These are phyloP conservation scores for Podila verticillata DNA, from an alignment of 192 early-diverging fungal species.

Conservation along the genomic window DNA sequence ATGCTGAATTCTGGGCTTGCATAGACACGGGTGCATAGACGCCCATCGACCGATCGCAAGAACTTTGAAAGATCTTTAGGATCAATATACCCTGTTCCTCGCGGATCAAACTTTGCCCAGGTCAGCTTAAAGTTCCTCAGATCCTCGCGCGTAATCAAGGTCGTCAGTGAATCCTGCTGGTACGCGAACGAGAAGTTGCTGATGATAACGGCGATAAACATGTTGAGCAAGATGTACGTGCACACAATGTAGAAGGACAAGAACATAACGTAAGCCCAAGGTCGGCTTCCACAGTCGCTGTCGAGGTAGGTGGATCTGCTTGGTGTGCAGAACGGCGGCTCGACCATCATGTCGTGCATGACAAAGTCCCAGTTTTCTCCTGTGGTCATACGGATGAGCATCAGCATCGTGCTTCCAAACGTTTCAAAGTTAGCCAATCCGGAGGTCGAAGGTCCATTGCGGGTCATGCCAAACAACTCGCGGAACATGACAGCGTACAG, in stretches of 20 bases:
- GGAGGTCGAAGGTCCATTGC: conserved; percentile 56
- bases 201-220: conserved; percentile 68
- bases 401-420: conserved; percentile 59
- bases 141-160: conserved; percentile 65
- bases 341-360: conserved; percentile 68
- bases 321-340: conserved; percentile 58
- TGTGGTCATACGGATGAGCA: conserved; percentile 63
- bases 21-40: conserved; percentile 20
- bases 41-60: conserved; percentile 50
- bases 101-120: conserved; percentile 60
- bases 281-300: conserved; percentile 61
- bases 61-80: conserved; percentile 57
- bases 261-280: conserved; percentile 66
- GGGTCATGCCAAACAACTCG: conserved; percentile 68
- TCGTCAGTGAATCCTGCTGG: conserved; percentile 63
- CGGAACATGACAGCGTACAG: conserved; percentile 69
- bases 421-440: conserved; percentile 61
- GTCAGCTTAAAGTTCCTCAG: conserved; percentile 65
- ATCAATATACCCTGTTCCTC: conserved; percentile 61
- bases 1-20: conserved; percentile 24
- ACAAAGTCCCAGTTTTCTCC: conserved; percentile 71
- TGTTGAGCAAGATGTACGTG: conserved; percentile 68
- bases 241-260: conserved; percentile 68
- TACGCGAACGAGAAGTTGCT: conserved; percentile 71
- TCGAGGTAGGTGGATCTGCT: conserved; percentile 49